Base-by-base conservation (phyloP, 306 rosid genomes). In the Abrus pulchellus region DNA sequence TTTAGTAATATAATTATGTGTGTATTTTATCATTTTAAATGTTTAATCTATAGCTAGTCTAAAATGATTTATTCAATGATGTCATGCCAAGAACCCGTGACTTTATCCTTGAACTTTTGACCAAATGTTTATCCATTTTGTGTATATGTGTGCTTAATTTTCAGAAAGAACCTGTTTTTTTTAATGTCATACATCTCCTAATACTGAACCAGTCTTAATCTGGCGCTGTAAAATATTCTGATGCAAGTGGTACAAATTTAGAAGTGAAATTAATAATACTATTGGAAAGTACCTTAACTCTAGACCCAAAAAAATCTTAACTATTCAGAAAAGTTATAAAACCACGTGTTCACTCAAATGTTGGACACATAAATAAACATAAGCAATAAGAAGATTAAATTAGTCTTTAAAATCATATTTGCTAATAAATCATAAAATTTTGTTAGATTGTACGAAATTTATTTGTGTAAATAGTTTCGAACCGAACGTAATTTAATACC, bases 81-180 rank as follows among this genome's bases (percentile, higher is more conserved):
- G 80, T 41, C 41, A 45, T 44, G 41, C 27, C 27, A 20, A 20
- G 20, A 75, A 56, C 74, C 66, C n/a, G 62, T 32, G 65, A 63
- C 68, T 30, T 47, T 64, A 63, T 63, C 86, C 68, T 49, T 45
- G n/a, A 11, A 28, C n/a, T 20, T 10, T 5, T 9, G 47, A 12
- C 40, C 28, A 30, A 28, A 45, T 36, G 44, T 67, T 63, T 80
- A 79, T 68, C 84, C 53, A 45, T 36, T 54, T 49, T 9, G 14
- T 40, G 68, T 74, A 13, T 47, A 13, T 47, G 13, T 9, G 73
- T 4, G 20, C 50, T 5, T 53, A 57, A 33, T 56, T 78, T 69
- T 66, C 41, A 72, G 33, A 41, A 41, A 32, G 14, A 11, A 4
- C 4, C 2, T 32, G 0, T 36, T 2, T 36, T 36, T 11, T 59